phyloP scores from a whole-genome alignment of 1,284 basidiomycete genomes.

The Coriolopsis trogii region DNA sequence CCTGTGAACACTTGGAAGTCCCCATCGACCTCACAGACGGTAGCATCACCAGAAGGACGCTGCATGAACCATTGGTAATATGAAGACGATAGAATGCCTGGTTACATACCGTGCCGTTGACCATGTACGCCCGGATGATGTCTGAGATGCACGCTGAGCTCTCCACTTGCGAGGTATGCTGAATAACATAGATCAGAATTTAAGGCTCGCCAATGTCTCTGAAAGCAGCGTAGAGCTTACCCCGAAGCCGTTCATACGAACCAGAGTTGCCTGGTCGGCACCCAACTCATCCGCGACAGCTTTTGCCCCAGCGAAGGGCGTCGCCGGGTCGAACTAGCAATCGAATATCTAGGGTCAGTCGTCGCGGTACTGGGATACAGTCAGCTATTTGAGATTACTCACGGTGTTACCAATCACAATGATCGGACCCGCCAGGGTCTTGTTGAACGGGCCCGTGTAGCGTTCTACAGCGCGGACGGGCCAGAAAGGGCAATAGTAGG shows the following conservation, averaged over 20 bases:
- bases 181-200: too few species aligned
- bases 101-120: constrained; percentile 1
- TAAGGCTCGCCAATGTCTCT: not conserved
- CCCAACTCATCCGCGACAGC: constrained; percentile 18
- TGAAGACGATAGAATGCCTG: not conserved
- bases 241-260: constrained; percentile 23
- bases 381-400: too few species aligned
- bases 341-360: too few species aligned
- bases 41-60: not conserved
- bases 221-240: constrained; percentile 4
- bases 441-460: constrained; percentile 27
- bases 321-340: constrained; percentile 22
- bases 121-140: not conserved
- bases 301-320: constrained; percentile 18
- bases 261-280: constrained; percentile 14
- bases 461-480: constrained; percentile 27
- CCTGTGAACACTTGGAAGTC: not conserved
- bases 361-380: too few species aligned
- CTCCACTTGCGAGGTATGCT: not conserved
- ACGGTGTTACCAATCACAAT: constrained; percentile 24
- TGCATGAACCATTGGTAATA: not conserved
- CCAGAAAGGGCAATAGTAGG: constrained; percentile 18
- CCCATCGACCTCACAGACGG: constrained; percentile 3
- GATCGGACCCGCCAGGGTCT: constrained; percentile 22
- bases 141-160: not conserved